These are phyloP conservation scores for Septoria petroselini DNA, from an alignment of 2,329 filamentous ascomycete species.

Conservation along the genomic window DNA sequence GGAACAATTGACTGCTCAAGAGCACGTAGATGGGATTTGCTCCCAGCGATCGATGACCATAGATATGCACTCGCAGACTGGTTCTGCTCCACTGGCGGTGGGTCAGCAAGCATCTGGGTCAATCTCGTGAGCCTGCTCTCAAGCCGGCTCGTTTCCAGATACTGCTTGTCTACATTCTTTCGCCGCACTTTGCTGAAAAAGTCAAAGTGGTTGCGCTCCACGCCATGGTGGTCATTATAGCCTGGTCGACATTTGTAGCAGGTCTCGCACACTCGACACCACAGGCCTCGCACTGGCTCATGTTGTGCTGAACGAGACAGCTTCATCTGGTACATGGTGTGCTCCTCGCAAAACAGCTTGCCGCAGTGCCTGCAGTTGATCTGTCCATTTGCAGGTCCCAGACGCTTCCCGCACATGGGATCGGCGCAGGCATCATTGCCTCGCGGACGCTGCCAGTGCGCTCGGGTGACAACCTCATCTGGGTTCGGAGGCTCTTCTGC, in stretches of 20 bases:
- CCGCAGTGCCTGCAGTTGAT: constrained; percentile 95
- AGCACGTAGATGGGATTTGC: constrained; percentile 67
- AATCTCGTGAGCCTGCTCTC: constrained; percentile 91
- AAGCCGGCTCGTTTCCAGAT: constrained; percentile 81
- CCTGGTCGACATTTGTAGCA: constrained; percentile 96
- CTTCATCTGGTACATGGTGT: constrained; percentile 99
- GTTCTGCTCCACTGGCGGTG: constrained; percentile 57
- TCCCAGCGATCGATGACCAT: constrained; percentile 58
- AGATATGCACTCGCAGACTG: constrained; percentile 51
- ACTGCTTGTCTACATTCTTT: constrained; percentile 76
- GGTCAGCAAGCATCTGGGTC: constrained; percentile 75
- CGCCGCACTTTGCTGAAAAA: constrained; percentile 68
- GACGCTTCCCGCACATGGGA: constrained; percentile 73
- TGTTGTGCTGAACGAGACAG: constrained; percentile 83
- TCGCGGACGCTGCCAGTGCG: constrained; percentile 81
- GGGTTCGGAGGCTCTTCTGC: constrained; percentile 59
- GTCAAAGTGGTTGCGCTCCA: constrained; percentile 68
- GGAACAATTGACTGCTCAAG: constrained; percentile 82
- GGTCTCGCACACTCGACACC: constrained; percentile 97
- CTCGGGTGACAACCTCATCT: constrained; percentile 81
- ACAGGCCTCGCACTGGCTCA: constrained; percentile 84
- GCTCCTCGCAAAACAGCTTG: constrained; percentile 89
- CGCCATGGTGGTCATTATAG: constrained; percentile 72
- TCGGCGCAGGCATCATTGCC: constrained; percentile 80
- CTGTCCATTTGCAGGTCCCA: constrained; percentile 75